Evolutionary conservation across 2,329 filamentous ascomycete species (phyloP).

Genomic region (Colletotrichum viniferum): DNA sequence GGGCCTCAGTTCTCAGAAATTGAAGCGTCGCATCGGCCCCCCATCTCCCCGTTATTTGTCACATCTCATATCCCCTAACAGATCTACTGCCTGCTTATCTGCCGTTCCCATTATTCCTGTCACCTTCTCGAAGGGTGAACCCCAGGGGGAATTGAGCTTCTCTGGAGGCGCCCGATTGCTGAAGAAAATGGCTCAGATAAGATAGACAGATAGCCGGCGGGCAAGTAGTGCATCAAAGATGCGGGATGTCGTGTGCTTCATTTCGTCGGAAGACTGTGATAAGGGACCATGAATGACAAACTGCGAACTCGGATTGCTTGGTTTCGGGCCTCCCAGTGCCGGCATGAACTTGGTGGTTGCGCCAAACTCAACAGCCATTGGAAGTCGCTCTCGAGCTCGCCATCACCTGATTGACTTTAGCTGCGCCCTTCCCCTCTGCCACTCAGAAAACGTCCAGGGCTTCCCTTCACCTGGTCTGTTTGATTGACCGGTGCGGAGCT

Average conservation of each 20-base stretch:
- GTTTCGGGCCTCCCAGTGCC: background rate
- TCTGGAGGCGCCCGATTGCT: background rate
- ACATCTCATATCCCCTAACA: constrained; percentile 9
- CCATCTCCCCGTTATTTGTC: background rate
- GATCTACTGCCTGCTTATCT: constrained; percentile 14
- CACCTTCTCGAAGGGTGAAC: constrained; percentile 12
- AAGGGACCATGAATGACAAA: background rate
- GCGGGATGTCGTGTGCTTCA: background rate
- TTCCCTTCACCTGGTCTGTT: background rate
- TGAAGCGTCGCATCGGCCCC: background rate
- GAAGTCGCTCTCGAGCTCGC: background rate
- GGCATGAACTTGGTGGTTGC: background rate
- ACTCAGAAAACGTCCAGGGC: background rate
- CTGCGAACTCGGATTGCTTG: background rate
- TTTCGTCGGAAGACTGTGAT: background rate
- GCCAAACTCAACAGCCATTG: background rate
- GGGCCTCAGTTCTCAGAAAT: background rate
- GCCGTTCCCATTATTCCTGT: background rate
- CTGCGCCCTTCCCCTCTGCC: background rate
- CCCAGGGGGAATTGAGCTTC: background rate
- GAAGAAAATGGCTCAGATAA: constrained; percentile 1
- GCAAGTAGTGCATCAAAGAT: background rate
- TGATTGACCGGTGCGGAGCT: constrained; percentile 14
- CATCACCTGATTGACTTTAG: constrained; percentile 13
- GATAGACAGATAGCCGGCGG: background rate